Evolutionary conservation across 169 alveolate genomes (phyloP), one percentile per base, ranked within the genome.

Genomic region (Plasmodium berghei): DNA sequence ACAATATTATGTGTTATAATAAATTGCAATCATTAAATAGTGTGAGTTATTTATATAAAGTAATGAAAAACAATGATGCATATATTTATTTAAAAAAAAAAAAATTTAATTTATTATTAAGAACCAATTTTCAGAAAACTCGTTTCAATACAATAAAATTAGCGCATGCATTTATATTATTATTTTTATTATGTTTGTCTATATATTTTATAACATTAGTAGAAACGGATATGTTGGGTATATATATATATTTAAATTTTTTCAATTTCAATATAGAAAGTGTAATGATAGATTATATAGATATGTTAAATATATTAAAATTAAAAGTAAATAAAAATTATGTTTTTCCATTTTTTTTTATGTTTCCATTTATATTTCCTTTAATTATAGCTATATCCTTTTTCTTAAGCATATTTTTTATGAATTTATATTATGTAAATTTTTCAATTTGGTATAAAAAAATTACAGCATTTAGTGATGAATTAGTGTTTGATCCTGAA

Each of bases 211-310:
- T 83, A 55, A 83, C 72, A 24, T 46, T 8, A n/a, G 85, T 66
- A 26, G 83, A 67, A 14, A 54, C 63, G 20, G 58, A 49, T 59
- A 67, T 83, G 70, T 42, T 83, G 5, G 90, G 90, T 0, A 83
- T 83, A 61, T 83, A 83, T 26, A 83, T 66, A 42, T 66, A 83
- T 54, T 48, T 83, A 20, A 83, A 83, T 10, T 83, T 67, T 48
- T 83, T 83, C 49, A 83, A 83, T 48, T 83, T 83, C 16, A 83
- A 83, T 18, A 72, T 83, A 16, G 90, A 83, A 46, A 83, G 90
- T 0, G 45, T 83, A 2, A 14, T 83, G 56, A 67, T 83, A 24
- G 90, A 83, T 42, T 83, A 34, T 45, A 61, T 54, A 9, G 90
- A 83, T 54, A 83, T 83, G 90, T 71, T 83, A n/a, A 83, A 83